Evolutionary conservation across 2,329 filamentous ascomycete species (phyloP), one percentile per base, ranked within the genome.

Genomic region (Diplodia scrobiculata): DNA sequence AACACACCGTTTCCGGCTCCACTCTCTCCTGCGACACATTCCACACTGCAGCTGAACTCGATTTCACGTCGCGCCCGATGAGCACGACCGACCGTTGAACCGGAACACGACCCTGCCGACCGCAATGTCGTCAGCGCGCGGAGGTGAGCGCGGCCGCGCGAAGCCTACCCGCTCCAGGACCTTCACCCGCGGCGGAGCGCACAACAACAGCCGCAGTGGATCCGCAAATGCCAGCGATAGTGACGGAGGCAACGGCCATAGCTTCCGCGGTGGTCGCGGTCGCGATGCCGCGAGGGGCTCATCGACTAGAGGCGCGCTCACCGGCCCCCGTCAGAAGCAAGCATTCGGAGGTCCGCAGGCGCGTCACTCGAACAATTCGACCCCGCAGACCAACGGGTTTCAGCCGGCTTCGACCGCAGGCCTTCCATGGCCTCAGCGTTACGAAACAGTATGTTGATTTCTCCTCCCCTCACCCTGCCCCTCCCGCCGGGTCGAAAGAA

Each of bases 51-150:
- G 34, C n/a, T n/a, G 17, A 27, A 11, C 7, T 17, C 58, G 11
- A 50, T 36, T 50, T 11, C 45, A 38, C 58, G 38, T 50, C 58
- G 29, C 58, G 27, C 27, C 45, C 58, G 58, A 62, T 62, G 58
- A 62, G 10, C 27, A 50, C 2, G 29, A 17, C 58, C 58, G 45
- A 25, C 45, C 45, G 58, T n/a, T 62, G 58, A 62, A 29, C 29
- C n/a, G 48, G 38, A 36, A 36, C 21, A 50, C 41, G 58, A 60
- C 53, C 38, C 54, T 50, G 59, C 54, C 65, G 55, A 66, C 65
- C 36, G 58, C 65, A 48, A 66, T 66, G 65, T 66, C 65, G 65
- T 62, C 65, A 55, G 65, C 65, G 65, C 65, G 65, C 48, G 65
- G 55, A 66, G 58, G 58, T 59, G 65, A 58, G 48, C 65, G 65